Evolutionary conservation across 805 yeast genomes (phyloP).

Genomic region (Yamadazyma endophytica): DNA sequence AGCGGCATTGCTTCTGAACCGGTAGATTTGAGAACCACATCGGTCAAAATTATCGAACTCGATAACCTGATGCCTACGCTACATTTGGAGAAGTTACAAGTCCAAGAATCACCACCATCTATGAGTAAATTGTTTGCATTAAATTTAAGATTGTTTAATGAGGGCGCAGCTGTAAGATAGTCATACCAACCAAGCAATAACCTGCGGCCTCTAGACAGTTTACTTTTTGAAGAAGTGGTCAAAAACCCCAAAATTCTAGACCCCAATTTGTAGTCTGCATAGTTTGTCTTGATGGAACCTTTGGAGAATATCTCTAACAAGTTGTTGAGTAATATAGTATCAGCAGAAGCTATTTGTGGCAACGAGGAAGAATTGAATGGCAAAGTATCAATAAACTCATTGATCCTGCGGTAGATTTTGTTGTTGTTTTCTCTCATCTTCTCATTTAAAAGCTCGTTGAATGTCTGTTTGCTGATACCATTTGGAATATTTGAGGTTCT

Average conservation of each 20-base stretch:
- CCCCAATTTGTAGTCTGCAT: constrained; percentile 37
- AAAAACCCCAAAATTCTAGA: constrained; percentile 38
- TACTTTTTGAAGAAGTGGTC: constrained; percentile 19
- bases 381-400: constrained; percentile 21
- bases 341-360: constrained; percentile 10
- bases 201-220: constrained; percentile 20
- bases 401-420: constrained; percentile 18
- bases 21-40: constrained; percentile 22
- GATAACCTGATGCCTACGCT: constrained; percentile 33
- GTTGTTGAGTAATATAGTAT: constrained; percentile 22
- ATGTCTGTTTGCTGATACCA: constrained; percentile 15
- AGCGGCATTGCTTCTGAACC: constrained; percentile 13
- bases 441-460: constrained; percentile 19
- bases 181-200: constrained; percentile 40
- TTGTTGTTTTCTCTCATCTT: constrained; percentile 20
- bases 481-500: constrained; percentile 7
- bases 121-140: constrained; percentile 37
- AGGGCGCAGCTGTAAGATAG: constrained; percentile 21
- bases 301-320: constrained; percentile 27
- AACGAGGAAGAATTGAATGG: constrained; percentile 10
- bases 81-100: constrained; percentile 24
- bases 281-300: constrained; percentile 33
- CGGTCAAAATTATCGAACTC: constrained; percentile 30
- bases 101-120: constrained; percentile 33
- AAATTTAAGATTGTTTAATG: constrained; percentile 21